A percentile compares a stretch with the other conserved stretches of the same genome.
Conservation (phyloP, 805 yeast species). For the Kodamaea hsintzibuensis region DNA sequence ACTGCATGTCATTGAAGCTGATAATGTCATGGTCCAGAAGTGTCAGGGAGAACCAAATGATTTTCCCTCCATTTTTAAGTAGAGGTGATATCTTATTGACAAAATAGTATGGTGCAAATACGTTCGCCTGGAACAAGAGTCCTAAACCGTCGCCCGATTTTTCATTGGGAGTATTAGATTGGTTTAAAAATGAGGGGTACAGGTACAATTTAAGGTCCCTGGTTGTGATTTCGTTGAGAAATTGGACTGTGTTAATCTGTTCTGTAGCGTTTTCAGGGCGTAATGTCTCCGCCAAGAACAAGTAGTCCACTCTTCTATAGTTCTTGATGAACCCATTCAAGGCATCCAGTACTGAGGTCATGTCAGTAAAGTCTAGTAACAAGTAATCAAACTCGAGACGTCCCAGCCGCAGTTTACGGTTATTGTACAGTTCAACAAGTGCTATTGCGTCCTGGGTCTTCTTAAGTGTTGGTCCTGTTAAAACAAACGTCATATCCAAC, state of each 20-base stretch:
- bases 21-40: constrained; percentile 77
- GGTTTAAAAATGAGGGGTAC: constrained; percentile 81
- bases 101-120: constrained; percentile 89
- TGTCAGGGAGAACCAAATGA: constrained; percentile 78
- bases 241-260: neutral
- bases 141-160: constrained; percentile 80
- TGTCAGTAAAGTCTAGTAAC: constrained; percentile 80
- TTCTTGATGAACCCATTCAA: constrained; percentile 64
- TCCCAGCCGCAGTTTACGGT: constrained; percentile 43
- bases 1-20: constrained; percentile 72
- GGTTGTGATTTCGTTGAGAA: neutral
- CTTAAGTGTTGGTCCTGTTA: constrained; percentile 86
- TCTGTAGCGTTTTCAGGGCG: constrained; percentile 21
- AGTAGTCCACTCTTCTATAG: constrained; percentile 68
- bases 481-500: constrained; percentile 63
- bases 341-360: constrained; percentile 79
- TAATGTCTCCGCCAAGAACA: constrained; percentile 57
- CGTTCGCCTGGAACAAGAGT: constrained; percentile 88
- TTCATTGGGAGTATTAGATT: constrained; percentile 36
- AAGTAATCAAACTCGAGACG: constrained; percentile 82
- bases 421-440: constrained; percentile 36
- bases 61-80: constrained; percentile 49
- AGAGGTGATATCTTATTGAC: constrained; percentile 62
- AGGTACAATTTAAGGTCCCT: constrained; percentile 29
- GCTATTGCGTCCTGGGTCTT: constrained; percentile 75